phyloP scores from a whole-genome alignment of 257 asterid species.

The Penstemon davidsonii region DNA sequence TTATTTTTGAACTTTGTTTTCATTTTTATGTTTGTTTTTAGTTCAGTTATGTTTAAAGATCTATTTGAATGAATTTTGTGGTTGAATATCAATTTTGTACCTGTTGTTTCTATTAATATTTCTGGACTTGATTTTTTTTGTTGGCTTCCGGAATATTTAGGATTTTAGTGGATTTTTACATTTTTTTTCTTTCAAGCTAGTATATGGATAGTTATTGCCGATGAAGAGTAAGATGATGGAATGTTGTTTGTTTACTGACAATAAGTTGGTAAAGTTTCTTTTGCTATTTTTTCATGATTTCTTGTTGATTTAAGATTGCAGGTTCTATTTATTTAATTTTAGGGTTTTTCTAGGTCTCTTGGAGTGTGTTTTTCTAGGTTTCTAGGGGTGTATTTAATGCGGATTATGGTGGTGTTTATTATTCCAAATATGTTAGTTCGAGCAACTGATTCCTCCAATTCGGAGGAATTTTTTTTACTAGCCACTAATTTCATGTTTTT shows the following conservation, averaged over 20 bases:
- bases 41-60: conserved; percentile 39
- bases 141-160: conserved; percentile 16
- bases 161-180: conserved; percentile 9
- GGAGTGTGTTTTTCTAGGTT: not conserved
- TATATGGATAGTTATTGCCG: conserved; percentile 6
- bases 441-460: not conserved
- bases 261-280: not conserved
- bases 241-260: conserved; percentile 12
- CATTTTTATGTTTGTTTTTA: conserved; percentile 8
- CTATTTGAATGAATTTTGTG: conserved; percentile 37
- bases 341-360: conserved; percentile 3
- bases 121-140: conserved; percentile 29
- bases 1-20: conserved; percentile 9
- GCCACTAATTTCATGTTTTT: not conserved
- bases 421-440: conserved; percentile 9
- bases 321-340: not conserved
- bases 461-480: not conserved
- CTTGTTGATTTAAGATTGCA: conserved; percentile 9
- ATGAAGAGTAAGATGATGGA: conserved; percentile 10
- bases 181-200: not conserved
- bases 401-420: not conserved
- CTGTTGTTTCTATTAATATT: conserved; percentile 21
- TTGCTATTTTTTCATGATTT: not conserved
- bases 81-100: conserved; percentile 20
- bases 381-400: not conserved